phyloP scores from a whole-genome alignment of 164 flowering plant species.

The Protea cynaroides region DNA sequence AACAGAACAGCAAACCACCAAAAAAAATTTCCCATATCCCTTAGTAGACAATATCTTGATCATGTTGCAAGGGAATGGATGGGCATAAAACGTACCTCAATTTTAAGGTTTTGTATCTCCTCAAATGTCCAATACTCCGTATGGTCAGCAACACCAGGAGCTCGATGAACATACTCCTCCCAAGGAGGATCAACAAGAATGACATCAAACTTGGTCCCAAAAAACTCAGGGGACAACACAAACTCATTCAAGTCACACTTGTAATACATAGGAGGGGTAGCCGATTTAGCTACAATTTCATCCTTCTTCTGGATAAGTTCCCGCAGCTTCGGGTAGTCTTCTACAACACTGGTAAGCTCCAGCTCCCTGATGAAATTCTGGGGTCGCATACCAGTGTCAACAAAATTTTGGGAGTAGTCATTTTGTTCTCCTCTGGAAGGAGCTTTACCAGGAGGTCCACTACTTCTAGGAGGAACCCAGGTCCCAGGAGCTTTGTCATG shows the following conservation, averaged over 20 bases:
- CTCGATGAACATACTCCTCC: conserved; percentile 99
- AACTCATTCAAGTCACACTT: conserved; percentile 82
- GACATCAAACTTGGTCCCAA: conserved; percentile 95
- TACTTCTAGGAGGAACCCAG: conserved; percentile 65
- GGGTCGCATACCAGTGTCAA: conserved; percentile 97
- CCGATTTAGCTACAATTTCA: conserved; percentile 85
- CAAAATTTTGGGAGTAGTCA: conserved; percentile 99
- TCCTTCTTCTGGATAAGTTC: conserved; percentile 98
- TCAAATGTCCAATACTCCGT: conserved; percentile 97
- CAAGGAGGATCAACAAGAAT: conserved; percentile 98
- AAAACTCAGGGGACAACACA: conserved; percentile 78
- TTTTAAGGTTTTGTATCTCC: conserved; percentile 86
- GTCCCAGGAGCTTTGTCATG: conserved; percentile 62
- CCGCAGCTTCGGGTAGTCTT: conserved; percentile 95
- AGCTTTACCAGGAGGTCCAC: conserved; percentile 87
- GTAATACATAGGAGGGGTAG: conserved; percentile 87
- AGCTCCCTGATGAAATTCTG: conserved; percentile 94
- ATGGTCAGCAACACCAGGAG: conserved; percentile 94
- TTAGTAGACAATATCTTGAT: no score
- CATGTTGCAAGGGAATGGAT: no score
- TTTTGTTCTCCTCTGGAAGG: conserved; percentile 99
- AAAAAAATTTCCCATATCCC: no score
- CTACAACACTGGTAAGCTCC: conserved; percentile 91
- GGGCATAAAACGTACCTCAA: conserved; percentile 55
- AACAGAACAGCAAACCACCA: no score